A percentile compares a stretch with the other conserved stretches of the same genome.
These are phyloP conservation scores for Lachnellula suecica DNA, from an alignment of 2,329 filamentous ascomycete species.

Conservation along the genomic window DNA sequence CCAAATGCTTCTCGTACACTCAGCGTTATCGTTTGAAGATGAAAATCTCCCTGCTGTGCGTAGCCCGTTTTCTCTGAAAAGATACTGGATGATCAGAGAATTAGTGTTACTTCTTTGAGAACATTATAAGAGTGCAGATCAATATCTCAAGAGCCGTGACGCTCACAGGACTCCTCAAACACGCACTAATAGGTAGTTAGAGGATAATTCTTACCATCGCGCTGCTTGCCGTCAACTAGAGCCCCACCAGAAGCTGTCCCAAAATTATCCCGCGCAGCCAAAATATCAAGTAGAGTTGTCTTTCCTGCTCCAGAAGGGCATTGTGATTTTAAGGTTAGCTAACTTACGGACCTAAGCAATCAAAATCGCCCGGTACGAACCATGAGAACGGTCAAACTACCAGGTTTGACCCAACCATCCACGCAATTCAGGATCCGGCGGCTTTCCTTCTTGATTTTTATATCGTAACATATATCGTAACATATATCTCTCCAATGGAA, in stretches of 20 bases:
- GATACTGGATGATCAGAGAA: no score
- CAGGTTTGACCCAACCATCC: conserved; percentile 70
- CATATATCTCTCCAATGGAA: conserved; percentile 45
- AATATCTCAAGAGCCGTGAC: no score
- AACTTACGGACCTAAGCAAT: no score
- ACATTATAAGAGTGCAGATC: no score
- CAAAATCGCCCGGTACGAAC: conserved; percentile 31
- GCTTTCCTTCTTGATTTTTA: conserved; percentile 60
- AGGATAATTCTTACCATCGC: no score
- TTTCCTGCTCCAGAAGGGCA: conserved; percentile 70
- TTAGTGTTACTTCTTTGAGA: no score
- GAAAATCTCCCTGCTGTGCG: conserved; percentile 90
- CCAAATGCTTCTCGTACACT: conserved; percentile 86
- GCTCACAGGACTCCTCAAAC: no score
- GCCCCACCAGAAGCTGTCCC: conserved; percentile 87
- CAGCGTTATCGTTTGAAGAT: conserved; percentile 76
- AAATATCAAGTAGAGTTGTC: conserved; percentile 79
- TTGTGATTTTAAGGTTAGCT: no score
- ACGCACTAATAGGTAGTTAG: no score
- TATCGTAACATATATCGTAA: conserved; percentile 78
- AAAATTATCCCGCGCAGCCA: conserved; percentile 81
- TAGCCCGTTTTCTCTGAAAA: conserved; percentile 94
- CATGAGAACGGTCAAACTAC: conserved; percentile 68
- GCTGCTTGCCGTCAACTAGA: conserved; percentile 36
- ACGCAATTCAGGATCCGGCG: conserved; percentile 66